These are phyloP conservation scores for Dionaea muscipula DNA, from an alignment of 179 eudicot genomes.

Conservation along the genomic window DNA sequence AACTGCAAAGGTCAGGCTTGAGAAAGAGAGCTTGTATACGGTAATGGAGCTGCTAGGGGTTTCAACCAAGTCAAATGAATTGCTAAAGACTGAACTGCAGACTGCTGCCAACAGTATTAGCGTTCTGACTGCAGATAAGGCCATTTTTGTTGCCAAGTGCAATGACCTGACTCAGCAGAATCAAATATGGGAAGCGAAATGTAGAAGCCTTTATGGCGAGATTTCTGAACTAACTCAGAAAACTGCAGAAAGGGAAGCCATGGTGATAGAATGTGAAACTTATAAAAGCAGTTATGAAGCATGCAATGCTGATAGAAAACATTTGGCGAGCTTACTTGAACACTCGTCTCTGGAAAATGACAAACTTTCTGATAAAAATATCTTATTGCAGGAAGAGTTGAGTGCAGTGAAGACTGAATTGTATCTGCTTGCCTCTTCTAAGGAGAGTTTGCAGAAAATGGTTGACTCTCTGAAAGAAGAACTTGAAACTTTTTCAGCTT, in stretches of 20 bases:
- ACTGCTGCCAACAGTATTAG: conserved; percentile 34
- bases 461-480: conserved; percentile 34
- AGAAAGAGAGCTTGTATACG: conserved; percentile 31
- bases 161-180: conserved; percentile 43
- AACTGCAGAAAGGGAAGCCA: conserved; percentile 38
- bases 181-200: conserved; percentile 39
- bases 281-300: conserved; percentile 42
- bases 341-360: conserved; percentile 27
- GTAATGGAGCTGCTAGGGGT: conserved; percentile 40
- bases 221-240: conserved; percentile 36
- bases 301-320: conserved; percentile 42
- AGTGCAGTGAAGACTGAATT: conserved; percentile 24
- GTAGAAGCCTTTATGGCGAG: conserved; percentile 37
- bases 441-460: conserved; percentile 34
- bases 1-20: conserved; percentile 20
- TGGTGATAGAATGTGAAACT: conserved; percentile 28
- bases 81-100: conserved; percentile 43
- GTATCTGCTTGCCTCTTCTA: conserved; percentile 24
- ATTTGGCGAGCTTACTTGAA: conserved; percentile 33
- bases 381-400: conserved; percentile 38
- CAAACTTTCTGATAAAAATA: conserved; percentile 31
- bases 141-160: conserved; percentile 23
- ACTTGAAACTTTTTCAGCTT: conserved; percentile 32
- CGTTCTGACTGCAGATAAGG: conserved; percentile 32
- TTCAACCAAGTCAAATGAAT: conserved; percentile 36